Evolutionary conservation across 2,329 filamentous ascomycete genomes (phyloP), one percentile per base, ranked within the genome.

Genomic region (Sporothrix brasiliensis): DNA sequence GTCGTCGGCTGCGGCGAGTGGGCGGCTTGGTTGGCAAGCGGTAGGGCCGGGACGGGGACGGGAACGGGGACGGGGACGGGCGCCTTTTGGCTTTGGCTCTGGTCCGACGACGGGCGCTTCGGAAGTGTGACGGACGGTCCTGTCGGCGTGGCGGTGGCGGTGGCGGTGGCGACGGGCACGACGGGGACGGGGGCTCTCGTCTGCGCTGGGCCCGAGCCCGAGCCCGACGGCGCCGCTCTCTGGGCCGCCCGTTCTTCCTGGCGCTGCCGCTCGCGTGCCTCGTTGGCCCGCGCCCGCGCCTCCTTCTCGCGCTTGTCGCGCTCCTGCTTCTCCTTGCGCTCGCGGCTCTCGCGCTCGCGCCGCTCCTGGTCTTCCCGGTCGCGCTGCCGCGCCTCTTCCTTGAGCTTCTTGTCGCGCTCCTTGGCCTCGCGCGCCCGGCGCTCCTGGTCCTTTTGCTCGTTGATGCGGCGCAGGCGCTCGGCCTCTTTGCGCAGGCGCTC

Each of bases 391-490:
- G 92, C 89, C 77, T 94, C 94, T 76, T 93, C 93, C 79, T 91
- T 94, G 73, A 89, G 88, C 80, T 91, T 94, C 82, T 93, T 95
- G 81, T 95, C 92, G 53, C 87, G 87, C 73, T 93, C 92, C 77
- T 91, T 92, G 58, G 89, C 87, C 79, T 95, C 92, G 60, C 89
- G 91, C 66, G 88, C 87, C 79, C 94, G 97, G 71, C 92, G 90
- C 79, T 98, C 94, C 71, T 88, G 85, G 78, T 97, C 93, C 74
- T 92, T 89, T 78, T 96, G 93, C 77, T 97, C 93, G 76, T 93
- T 90, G 69, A 91, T 83, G 65, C 92, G 89, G 73, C 89, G 90
- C 78, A 90, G 87, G 77, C 91, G 92, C 76, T 98, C 94, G 4
- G 91, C 90, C 78, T 98, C 94, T 79, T 93, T 97, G 70, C 89